Percentiles rank a stretch among this genome's conserved stretches.
Evolutionary conservation across 169 alveolate genomes (phyloP).

Genomic region (Plasmodium yoelii): DNA sequence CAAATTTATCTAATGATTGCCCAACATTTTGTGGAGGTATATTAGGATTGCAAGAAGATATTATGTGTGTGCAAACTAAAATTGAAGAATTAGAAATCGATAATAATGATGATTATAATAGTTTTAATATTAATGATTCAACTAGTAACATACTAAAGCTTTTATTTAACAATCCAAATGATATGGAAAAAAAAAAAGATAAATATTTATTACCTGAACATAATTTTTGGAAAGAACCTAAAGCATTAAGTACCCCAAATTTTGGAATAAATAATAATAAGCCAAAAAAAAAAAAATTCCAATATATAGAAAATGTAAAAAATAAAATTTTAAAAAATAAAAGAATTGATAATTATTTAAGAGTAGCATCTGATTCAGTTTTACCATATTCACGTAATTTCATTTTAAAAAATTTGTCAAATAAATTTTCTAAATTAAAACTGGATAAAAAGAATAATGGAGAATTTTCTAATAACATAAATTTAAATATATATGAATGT

Average conservation of each 20-base stretch:
- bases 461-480: not conserved
- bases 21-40: conserved; percentile 74
- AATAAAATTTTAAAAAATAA: conserved; percentile 44
- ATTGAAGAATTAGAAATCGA: conserved; percentile 67
- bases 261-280: conserved; percentile 49
- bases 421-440: conserved; percentile 8
- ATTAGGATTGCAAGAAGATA: conserved; percentile 62
- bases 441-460: conserved; percentile 3
- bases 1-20: conserved; percentile 57
- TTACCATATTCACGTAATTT: conserved; percentile 54
- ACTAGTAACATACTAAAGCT: conserved; percentile 58
- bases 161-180: conserved; percentile 61
- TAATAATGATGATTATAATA: conserved; percentile 28
- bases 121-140: conserved; percentile 62
- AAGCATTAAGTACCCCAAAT: conserved; percentile 71
- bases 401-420: conserved; percentile 33
- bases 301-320: conserved; percentile 56
- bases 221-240: conserved; percentile 71
- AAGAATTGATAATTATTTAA: conserved; percentile 40
- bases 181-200: conserved; percentile 44
- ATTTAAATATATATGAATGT: not conserved
- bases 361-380: conserved; percentile 70
- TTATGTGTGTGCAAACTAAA: conserved; percentile 73
- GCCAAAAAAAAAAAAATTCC: conserved; percentile 25
- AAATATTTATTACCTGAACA: conserved; percentile 67